Evolutionary conservation across 208 protist genomes (phyloP), one percentile per base, ranked within the genome.

Genomic region (Crithidia brevicula): DNA sequence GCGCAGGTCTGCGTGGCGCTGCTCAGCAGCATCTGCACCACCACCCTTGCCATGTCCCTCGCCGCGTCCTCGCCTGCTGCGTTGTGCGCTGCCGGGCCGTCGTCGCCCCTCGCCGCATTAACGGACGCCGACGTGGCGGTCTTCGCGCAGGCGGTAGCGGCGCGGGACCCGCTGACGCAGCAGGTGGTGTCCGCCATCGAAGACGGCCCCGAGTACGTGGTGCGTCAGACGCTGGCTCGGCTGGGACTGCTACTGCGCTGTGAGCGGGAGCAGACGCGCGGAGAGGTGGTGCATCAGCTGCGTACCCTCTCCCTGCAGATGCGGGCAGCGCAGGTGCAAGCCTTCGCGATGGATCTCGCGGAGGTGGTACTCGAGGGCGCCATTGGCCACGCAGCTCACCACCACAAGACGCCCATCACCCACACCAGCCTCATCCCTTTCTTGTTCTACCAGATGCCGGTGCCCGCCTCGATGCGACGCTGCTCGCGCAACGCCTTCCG

Each of bases 1-100:
- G 77, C 88, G 11, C 91, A 93, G 62, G 79, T 81, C 36, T 94
- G 91, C 69, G 74, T 94, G 43, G 64, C 82, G 34, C 88, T 90
- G 60, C 78, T 96, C 45, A 83, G 81, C 43, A 84, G 78, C 51
- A 79, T 96, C 43, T 88, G 86, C 72, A 77, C 78, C 23, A 64
- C 75, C 34, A 82, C 79, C 3, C 68, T 93, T 23, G 62, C 40
- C 28, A 57, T 62, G 51, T 46, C 72, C n/a, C 49, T 53, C 28
- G 30, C 75, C 9, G 50, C 57, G 30, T 16, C 54, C 30, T 45
- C 58, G 13, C 50, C 71, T 9, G 11, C 57, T n/a, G 16, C 51
- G 47, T 28, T 25, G 47, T 22, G 31, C 8, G 13, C 28, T 15
- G 34, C 42, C 16, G 40, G 13, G 36, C 49, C 33, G 23, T 28